Evolutionary conservation across 2,329 filamentous ascomycete genomes (phyloP).

Genomic region (Hirsutella rhossiliensis): DNA sequence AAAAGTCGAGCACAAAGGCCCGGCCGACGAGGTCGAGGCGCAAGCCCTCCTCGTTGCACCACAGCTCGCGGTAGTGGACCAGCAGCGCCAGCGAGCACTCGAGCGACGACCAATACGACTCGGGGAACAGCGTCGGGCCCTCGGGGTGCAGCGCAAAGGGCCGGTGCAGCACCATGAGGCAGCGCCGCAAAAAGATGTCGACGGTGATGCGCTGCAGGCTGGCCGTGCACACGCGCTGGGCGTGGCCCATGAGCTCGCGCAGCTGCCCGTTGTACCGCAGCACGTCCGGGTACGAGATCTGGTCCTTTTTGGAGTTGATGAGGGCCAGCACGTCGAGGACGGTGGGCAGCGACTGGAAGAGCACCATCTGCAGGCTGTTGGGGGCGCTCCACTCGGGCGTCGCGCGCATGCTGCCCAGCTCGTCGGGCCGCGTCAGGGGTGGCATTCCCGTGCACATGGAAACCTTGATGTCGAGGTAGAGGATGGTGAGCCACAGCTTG

Average conservation of each 20-base stretch:
- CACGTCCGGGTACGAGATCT: conserved; percentile 20
- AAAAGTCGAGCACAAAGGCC: conserved; percentile 22
- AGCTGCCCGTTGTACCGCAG: conserved; percentile 19
- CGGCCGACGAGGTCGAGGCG: conserved; percentile 19
- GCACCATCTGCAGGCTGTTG: conserved; percentile 18
- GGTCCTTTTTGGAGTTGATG: conserved; percentile 18
- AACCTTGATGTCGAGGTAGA: conserved; percentile 23
- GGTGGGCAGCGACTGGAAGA: conserved; percentile 18
- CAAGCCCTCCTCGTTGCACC: conserved; percentile 13
- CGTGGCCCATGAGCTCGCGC: conserved; percentile 19
- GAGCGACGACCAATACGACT: conserved; percentile 24
- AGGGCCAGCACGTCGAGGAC: conserved; percentile 17
- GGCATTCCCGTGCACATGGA: conserved; percentile 23
- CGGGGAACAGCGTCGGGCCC: conserved; percentile 18
- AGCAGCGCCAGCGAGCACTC: conserved; percentile 23
- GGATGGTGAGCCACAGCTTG: conserved; percentile 22
- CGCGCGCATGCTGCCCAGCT: conserved; percentile 13
- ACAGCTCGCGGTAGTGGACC: conserved; percentile 23
- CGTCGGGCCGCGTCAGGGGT: conserved; percentile 18
- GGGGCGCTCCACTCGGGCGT: conserved; percentile 14
- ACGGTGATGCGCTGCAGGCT: conserved; percentile 20
- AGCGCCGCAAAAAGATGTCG: conserved; percentile 21
- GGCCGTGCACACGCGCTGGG: conserved; percentile 14
- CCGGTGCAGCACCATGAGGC: conserved; percentile 22
- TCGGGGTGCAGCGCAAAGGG: conserved; percentile 21